A percentile compares a stretch with the other conserved stretches of the same genome.
Evolutionary conservation across 176 grass and related monocot genomes (phyloP).

Genomic region (Zizania latifolia): DNA sequence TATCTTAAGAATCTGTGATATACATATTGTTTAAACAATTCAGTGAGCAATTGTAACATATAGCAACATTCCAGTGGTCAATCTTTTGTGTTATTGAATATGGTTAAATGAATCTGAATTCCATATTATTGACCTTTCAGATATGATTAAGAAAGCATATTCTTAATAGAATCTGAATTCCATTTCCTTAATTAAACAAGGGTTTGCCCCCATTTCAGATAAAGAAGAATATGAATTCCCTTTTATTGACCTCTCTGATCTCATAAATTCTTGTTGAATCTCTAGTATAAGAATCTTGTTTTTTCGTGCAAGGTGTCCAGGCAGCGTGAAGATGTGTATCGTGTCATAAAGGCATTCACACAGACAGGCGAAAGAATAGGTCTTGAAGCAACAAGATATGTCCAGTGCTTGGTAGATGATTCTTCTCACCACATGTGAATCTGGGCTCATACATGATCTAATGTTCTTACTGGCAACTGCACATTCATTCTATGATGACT

Average conservation of each 20-base stretch:
- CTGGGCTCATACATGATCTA: not conserved
- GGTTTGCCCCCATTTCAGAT: not conserved
- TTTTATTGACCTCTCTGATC: not conserved
- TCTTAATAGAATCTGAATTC: conserved; percentile 10
- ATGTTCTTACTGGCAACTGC: conserved; percentile 15
- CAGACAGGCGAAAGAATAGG: conserved; percentile 63
- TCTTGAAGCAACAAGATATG: conserved; percentile 68
- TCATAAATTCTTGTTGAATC: conserved; percentile 21
- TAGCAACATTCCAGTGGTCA: not conserved
- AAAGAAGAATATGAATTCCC: not conserved
- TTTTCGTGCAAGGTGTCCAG: conserved; percentile 88
- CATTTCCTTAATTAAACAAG: not conserved
- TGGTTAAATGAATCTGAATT: conserved; percentile 14
- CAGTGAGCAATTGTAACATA: conserved; percentile 1
- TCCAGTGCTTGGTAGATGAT: conserved; percentile 66
- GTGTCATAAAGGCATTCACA: conserved; percentile 62
- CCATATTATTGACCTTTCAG: too few relatives aligned
- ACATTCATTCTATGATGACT: conserved; percentile 10
- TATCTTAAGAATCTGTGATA: conserved; percentile 1
- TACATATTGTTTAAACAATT: not conserved
- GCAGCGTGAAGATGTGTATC: conserved; percentile 93
- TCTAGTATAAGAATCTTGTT: conserved; percentile 42
- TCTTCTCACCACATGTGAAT: conserved; percentile 9
- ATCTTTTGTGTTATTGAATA: not conserved
- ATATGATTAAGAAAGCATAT: not conserved